Conservation (phyloP, 176 grass and related monocot species). For the Eleusine coracana region DNA sequence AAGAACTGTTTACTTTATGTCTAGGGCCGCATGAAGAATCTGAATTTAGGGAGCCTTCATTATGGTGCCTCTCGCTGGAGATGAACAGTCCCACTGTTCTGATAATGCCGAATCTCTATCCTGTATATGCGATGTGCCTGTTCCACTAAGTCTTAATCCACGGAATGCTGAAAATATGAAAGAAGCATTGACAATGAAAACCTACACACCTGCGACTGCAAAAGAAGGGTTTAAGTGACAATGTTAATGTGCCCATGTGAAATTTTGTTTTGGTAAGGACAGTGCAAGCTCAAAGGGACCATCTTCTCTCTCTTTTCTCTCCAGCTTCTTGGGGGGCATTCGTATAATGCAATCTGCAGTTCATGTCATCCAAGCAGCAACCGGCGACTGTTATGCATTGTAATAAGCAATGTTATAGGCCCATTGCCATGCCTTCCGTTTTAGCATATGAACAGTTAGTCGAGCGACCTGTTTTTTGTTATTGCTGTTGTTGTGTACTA, state of each 20-base stretch:
- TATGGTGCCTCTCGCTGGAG: slow-evolving; percentile 5
- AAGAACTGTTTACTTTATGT: slow-evolving; percentile 21
- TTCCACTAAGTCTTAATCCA: slow-evolving; percentile 28
- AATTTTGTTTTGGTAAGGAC: slow-evolving; percentile 39
- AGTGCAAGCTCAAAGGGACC: background rate
- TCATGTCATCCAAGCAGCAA: slow-evolving; percentile 36
- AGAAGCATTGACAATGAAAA: slow-evolving; percentile 20
- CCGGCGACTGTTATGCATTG: slow-evolving; percentile 26
- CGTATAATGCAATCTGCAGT: slow-evolving; percentile 37
- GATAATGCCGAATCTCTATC: slow-evolving; percentile 34
- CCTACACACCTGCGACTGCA: background rate
- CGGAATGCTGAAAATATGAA: slow-evolving; percentile 20
- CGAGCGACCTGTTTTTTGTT: background rate
- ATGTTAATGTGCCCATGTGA: slow-evolving; percentile 36
- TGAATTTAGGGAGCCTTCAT: slow-evolving; percentile 37
- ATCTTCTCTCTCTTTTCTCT: slow-evolving; percentile 33
- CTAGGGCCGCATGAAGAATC: slow-evolving; percentile 33
- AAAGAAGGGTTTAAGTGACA: slow-evolving; percentile 33
- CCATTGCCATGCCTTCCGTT: background rate
- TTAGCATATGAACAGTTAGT: background rate
- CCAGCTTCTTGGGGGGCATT: slow-evolving; percentile 19
- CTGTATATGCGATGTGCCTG: slow-evolving; percentile 27
- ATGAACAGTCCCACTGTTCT: slow-evolving; percentile 28
- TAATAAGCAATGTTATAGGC: slow-evolving; percentile 10
- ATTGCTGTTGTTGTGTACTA: background rate